These are phyloP conservation scores for Lentinula sp. DNA, from an alignment of 768 basidiomycete species.

Conservation along the genomic window DNA sequence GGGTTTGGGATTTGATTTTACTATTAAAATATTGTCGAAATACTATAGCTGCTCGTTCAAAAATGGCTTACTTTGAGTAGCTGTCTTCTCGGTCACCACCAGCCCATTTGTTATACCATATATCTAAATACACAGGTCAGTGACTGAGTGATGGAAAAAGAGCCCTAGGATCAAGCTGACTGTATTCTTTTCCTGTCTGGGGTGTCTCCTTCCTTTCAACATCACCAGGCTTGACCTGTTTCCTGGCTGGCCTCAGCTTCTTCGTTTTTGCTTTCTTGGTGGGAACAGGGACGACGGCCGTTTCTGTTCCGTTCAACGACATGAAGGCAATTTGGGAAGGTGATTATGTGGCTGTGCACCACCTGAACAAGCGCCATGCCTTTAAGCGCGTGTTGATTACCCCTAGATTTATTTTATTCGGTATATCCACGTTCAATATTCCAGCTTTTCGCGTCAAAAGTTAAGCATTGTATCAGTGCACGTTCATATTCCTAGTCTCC, in stretches of 20 bases:
- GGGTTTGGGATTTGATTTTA: constrained; percentile 91
- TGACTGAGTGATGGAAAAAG: not conserved
- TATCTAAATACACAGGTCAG: constrained; percentile 44
- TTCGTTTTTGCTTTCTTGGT: constrained; percentile 32
- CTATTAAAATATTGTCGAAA: constrained; percentile 27
- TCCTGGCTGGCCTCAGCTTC: constrained; percentile 86
- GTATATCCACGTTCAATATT: not conserved
- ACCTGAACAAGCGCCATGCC: not conserved
- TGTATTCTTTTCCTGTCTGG: constrained; percentile 96
- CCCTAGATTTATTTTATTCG: too few species aligned
- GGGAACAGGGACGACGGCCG: not conserved
- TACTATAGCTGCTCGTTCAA: not conserved
- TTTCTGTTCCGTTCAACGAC: constrained; percentile 6
- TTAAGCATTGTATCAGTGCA: too few species aligned
- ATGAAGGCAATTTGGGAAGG: not conserved
- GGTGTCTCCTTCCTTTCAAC: constrained; percentile 84
- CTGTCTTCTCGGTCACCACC: constrained; percentile 96
- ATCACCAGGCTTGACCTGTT: constrained; percentile 87
- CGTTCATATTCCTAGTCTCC: constrained; percentile 45
- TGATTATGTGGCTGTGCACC: not conserved
- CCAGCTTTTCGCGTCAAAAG: too few species aligned
- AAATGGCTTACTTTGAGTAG: constrained; percentile 76
- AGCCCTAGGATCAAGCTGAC: constrained; percentile 38
- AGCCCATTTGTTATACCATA: constrained; percentile 99
- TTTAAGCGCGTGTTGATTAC: too few species aligned